Evolutionary conservation across 129 eudicot genomes (phyloP).

Genomic region (Oenanthe sinensis): DNA sequence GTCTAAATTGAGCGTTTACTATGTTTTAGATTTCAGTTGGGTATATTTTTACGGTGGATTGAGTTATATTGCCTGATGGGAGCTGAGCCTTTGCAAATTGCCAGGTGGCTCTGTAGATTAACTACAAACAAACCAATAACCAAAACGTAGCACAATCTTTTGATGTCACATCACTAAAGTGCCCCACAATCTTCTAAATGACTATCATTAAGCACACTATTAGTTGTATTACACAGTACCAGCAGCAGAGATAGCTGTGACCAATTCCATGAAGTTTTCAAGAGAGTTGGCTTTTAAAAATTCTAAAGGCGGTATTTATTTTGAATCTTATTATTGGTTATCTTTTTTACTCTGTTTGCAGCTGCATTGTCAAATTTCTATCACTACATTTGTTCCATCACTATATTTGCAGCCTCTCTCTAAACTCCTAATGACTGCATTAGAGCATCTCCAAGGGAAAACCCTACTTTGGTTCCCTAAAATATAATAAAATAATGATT

Average conservation of each 20-base stretch:
- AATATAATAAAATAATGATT: too few species aligned
- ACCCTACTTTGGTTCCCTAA: too few species aligned
- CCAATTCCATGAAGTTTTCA: neutral
- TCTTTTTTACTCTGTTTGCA: neutral
- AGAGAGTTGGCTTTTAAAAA: neutral
- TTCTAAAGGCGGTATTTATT: neutral
- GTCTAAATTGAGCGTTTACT: too few species aligned
- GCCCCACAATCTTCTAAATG: too few species aligned
- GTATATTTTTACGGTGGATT: too few species aligned
- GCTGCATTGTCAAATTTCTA: neutral
- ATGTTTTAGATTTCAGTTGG: too few species aligned
- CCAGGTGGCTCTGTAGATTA: too few species aligned
- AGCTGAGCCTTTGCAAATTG: neutral
- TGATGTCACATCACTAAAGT: too few species aligned
- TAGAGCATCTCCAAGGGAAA: too few species aligned
- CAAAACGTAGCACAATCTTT: neutral
- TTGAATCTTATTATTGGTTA: neutral
- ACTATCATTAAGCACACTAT: neutral
- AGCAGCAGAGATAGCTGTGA: neutral
- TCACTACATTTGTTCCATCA: neutral
- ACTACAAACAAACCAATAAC: neutral
- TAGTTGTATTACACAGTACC: neutral
- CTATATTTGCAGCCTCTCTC: neutral
- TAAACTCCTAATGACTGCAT: neutral
- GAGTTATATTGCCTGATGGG: neutral